These are phyloP conservation scores for Chalciporus sphaerocephalus DNA, from an alignment of 768 basidiomycete genomes.

Conservation along the genomic window DNA sequence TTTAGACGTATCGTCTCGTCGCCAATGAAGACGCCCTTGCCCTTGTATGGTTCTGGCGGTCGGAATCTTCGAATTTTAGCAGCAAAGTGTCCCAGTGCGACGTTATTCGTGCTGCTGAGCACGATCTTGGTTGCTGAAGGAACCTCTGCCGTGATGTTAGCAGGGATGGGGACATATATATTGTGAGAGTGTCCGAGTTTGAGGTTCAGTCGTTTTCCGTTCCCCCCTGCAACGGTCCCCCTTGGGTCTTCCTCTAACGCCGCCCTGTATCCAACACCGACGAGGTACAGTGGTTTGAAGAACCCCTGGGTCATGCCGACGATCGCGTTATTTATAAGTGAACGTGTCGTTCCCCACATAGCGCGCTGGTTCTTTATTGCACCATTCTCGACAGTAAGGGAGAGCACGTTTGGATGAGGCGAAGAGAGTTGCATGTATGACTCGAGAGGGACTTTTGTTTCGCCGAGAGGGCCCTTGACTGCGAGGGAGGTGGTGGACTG, in stretches of 20 bases:
- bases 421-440: slow-evolving; percentile 42
- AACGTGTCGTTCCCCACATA: slow-evolving; percentile 94
- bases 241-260: slow-evolving; percentile 78
- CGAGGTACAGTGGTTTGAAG: slow-evolving; percentile 76
- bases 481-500: slow-evolving; percentile 36
- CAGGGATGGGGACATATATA: slow-evolving; percentile 77
- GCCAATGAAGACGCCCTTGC: slow-evolving; percentile 97
- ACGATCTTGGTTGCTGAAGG: slow-evolving; percentile 81
- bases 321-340: slow-evolving; percentile 86
- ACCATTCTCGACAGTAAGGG: slow-evolving; percentile 51
- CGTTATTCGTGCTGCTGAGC: slow-evolving; percentile 82
- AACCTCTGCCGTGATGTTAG: slow-evolving; percentile 75
- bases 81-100: slow-evolving; percentile 81
- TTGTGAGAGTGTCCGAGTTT: slow-evolving; percentile 92
- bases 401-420: slow-evolving; percentile 31
- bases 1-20: slow-evolving; percentile 88
- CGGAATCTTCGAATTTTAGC: slow-evolving; percentile 80
- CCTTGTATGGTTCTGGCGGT: slow-evolving; percentile 95
- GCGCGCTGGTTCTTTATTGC: slow-evolving; percentile 72
- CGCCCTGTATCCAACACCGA: slow-evolving; percentile 93
- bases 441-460: slow-evolving; percentile 44
- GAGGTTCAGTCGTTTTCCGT: slow-evolving; percentile 73
- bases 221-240: slow-evolving; percentile 51
- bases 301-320: slow-evolving; percentile 88
- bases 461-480: slow-evolving; percentile 58